Evolutionary conservation across 371 early-diverging fungal genomes (phyloP).

Genomic region (Apophysomyces trapeziformis): DNA sequence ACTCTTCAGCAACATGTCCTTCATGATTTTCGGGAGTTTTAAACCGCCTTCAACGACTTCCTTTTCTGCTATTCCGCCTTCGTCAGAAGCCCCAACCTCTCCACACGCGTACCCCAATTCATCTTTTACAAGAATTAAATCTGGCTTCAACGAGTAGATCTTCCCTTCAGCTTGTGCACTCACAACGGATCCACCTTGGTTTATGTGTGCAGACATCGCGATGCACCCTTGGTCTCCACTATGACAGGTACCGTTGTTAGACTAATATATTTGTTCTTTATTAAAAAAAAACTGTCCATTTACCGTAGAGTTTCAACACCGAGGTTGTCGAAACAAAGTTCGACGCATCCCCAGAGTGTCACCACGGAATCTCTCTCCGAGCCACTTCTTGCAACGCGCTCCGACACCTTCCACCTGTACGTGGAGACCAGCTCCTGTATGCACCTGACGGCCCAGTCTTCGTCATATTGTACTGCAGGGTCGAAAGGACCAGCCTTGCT

Average conservation of each 20-base stretch:
- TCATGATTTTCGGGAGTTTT: conserved; percentile 30
- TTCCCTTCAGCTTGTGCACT: not conserved
- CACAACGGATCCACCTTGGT: not conserved
- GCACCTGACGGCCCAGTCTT: not conserved
- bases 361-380: conserved; percentile 4
- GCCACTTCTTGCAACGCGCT: not conserved
- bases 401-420: not conserved
- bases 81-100: conserved; percentile 16
- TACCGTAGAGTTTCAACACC: not conserved
- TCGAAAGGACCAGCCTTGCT: not conserved
- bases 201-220: not conserved
- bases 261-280: not conserved
- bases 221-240: not conserved
- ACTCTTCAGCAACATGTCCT: conserved; percentile 23
- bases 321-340: conserved; percentile 20
- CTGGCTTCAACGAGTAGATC: conserved; percentile 12
- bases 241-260: not conserved
- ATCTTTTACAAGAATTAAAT: conserved; percentile 3
- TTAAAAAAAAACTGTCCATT: not conserved
- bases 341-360: conserved; percentile 11
- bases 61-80: conserved; percentile 20
- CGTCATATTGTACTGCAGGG: not conserved
- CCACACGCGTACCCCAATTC: conserved; percentile 16
- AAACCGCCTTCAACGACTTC: conserved; percentile 22
- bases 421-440: not conserved